Evolutionary conservation across 768 basidiomycete genomes (phyloP).

Genomic region (Mycena chlorophos): DNA sequence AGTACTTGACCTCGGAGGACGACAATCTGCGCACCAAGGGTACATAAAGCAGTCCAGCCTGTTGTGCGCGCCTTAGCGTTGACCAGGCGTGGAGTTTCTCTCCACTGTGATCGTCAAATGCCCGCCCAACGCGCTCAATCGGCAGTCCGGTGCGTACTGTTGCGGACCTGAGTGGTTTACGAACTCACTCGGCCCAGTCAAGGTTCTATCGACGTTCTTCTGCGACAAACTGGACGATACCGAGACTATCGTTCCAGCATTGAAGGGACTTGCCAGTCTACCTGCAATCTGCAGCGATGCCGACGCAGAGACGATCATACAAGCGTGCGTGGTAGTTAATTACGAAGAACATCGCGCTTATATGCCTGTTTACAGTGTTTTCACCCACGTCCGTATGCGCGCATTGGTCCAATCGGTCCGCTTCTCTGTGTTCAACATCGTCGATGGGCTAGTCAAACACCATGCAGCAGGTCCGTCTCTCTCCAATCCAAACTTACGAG

Average conservation of each 20-base stretch:
- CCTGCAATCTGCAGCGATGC: slow-evolving; percentile 60
- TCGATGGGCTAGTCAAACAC: slow-evolving; percentile 74
- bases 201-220: slow-evolving; percentile 81
- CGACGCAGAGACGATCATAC: slow-evolving; percentile 64
- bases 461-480: slow-evolving; percentile 60
- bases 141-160: slow-evolving; percentile 69
- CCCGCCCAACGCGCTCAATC: slow-evolving; percentile 65
- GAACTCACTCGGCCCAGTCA: slow-evolving; percentile 52
- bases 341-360: too few species aligned
- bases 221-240: slow-evolving; percentile 84
- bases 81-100: slow-evolving; percentile 80
- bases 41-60: slow-evolving; percentile 30
- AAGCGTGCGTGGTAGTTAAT: slow-evolving; percentile 60
- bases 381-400: slow-evolving; percentile 78
- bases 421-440: slow-evolving; percentile 74
- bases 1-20: slow-evolving; percentile 86
- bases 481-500: not conserved
- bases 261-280: slow-evolving; percentile 73
- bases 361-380: slow-evolving; percentile 57
- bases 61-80: slow-evolving; percentile 11
- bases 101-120: slow-evolving; percentile 66
- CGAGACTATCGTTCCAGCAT: slow-evolving; percentile 78
- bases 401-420: slow-evolving; percentile 80
- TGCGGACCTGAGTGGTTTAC: slow-evolving; percentile 1
- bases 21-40: slow-evolving; percentile 79